Evolutionary conservation across 176 grass and related monocot species (phyloP).

Genomic region (Oryza nivara): DNA sequence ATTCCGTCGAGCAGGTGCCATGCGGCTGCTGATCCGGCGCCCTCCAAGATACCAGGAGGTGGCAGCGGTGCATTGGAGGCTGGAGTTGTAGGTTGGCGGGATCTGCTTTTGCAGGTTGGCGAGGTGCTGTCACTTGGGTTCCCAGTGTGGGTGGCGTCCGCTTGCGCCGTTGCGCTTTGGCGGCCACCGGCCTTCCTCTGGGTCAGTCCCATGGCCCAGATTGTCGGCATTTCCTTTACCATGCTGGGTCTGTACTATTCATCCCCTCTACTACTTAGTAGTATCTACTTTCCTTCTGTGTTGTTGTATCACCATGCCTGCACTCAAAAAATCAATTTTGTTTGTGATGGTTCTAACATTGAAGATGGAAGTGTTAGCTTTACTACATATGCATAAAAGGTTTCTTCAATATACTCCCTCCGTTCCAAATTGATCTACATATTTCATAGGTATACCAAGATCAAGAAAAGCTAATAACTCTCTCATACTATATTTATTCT

Average conservation of each 20-base stretch:
- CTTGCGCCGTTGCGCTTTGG: slow-evolving; percentile 68
- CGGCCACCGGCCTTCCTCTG: slow-evolving; percentile 69
- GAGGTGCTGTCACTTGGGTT: slow-evolving; percentile 77
- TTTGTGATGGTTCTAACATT: background rate
- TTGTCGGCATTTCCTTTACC: slow-evolving; percentile 72
- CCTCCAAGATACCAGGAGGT: background rate
- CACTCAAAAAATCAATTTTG: background rate
- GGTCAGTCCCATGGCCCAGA: slow-evolving; percentile 60
- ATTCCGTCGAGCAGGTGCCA: slow-evolving; percentile 15
- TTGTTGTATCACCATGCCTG: too few relatives aligned
- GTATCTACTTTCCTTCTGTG: too few relatives aligned
- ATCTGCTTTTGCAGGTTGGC: slow-evolving; percentile 48
- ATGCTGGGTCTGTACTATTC: slow-evolving; percentile 63
- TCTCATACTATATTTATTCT: too few relatives aligned
- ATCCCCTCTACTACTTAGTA: background rate
- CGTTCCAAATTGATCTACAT: too few relatives aligned
- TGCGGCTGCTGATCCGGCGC: slow-evolving; percentile 20
- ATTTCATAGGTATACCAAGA: too few relatives aligned
- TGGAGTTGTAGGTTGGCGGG: background rate
- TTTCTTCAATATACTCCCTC: too few relatives aligned
- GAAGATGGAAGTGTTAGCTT: background rate
- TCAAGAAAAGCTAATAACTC: too few relatives aligned
- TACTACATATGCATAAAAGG: background rate
- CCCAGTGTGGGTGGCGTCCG: slow-evolving; percentile 77
- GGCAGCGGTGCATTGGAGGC: background rate